Evolutionary conservation across 345 rosid species (phyloP).

Genomic region (Orychophragmus violaceus): DNA sequence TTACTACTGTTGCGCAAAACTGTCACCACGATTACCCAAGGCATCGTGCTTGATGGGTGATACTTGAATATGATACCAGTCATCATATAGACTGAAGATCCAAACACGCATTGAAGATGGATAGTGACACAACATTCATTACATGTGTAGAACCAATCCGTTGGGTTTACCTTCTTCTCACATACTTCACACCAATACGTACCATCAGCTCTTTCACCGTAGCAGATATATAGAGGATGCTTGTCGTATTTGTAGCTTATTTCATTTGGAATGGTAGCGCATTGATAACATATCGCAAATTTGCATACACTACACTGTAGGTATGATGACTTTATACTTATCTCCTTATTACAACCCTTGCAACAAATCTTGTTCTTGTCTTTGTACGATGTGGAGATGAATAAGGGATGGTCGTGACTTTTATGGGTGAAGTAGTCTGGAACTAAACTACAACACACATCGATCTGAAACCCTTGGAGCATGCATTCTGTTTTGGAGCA

Average conservation of each 20-base stretch:
- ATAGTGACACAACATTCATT: background rate
- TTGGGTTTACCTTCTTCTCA: background rate
- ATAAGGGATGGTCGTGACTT: slow-evolving; percentile 1
- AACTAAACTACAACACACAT: background rate
- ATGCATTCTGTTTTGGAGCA: background rate
- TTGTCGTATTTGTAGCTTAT: background rate
- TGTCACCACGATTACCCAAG: background rate
- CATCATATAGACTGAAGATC: background rate
- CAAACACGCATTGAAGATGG: background rate
- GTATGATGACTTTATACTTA: background rate
- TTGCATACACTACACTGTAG: background rate
- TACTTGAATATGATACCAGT: background rate
- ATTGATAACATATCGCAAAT: background rate
- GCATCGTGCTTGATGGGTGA: background rate
- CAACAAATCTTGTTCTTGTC: background rate
- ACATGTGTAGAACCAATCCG: background rate
- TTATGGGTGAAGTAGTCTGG: background rate
- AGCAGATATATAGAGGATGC: background rate
- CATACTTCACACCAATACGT: background rate
- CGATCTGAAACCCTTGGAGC: background rate
- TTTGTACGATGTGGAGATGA: background rate
- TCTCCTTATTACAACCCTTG: background rate
- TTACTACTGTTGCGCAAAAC: background rate
- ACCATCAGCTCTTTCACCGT: background rate
- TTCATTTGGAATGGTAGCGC: background rate